Evolutionary conservation across 192 early-diverging fungal genomes (phyloP).

Genomic region (Polychytrium aggregatum): DNA sequence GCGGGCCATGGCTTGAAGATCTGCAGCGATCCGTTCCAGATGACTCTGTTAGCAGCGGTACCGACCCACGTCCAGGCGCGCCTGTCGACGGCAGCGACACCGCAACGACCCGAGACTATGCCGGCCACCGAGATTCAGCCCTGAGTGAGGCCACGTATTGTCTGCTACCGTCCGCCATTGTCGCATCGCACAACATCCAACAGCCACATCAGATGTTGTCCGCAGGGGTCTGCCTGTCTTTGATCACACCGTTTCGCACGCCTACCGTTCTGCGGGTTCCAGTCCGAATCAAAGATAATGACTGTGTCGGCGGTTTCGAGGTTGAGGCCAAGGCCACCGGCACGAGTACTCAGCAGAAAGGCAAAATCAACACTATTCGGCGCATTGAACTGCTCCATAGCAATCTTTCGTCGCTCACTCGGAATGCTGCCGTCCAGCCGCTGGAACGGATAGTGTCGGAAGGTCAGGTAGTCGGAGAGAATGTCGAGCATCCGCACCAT

Average conservation of each 20-base stretch:
- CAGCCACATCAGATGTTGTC: too few species aligned
- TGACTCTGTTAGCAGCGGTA: too few species aligned
- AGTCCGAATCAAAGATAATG: slow-evolving; percentile 75
- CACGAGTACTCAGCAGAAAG: slow-evolving; percentile 92
- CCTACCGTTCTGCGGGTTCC: slow-evolving; percentile 83
- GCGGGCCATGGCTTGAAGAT: too few species aligned
- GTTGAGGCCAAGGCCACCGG: slow-evolving; percentile 95
- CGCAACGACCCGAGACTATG: too few species aligned
- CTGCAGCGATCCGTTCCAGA: too few species aligned
- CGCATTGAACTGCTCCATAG: slow-evolving; percentile 97
- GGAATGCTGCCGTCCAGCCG: slow-evolving; percentile 86
- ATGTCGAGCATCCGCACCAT: slow-evolving; percentile 97
- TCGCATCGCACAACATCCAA: too few species aligned
- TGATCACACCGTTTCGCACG: background rate
- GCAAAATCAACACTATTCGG: slow-evolving; percentile 88
- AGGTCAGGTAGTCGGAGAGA: slow-evolving; percentile 81
- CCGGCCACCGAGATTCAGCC: too few species aligned
- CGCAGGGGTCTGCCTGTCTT: too few species aligned
- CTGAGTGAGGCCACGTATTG: too few species aligned
- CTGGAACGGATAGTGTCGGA: slow-evolving; percentile 81
- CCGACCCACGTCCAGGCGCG: too few species aligned
- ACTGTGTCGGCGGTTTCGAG: slow-evolving; percentile 95
- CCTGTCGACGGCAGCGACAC: too few species aligned
- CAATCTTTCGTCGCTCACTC: slow-evolving; percentile 82
- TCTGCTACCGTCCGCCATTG: too few species aligned